Percentiles rank a stretch among this genome's conserved stretches.
phyloP scores from a whole-genome alignment of 768 basidiomycete species.

The Termitomyces sp. region DNA sequence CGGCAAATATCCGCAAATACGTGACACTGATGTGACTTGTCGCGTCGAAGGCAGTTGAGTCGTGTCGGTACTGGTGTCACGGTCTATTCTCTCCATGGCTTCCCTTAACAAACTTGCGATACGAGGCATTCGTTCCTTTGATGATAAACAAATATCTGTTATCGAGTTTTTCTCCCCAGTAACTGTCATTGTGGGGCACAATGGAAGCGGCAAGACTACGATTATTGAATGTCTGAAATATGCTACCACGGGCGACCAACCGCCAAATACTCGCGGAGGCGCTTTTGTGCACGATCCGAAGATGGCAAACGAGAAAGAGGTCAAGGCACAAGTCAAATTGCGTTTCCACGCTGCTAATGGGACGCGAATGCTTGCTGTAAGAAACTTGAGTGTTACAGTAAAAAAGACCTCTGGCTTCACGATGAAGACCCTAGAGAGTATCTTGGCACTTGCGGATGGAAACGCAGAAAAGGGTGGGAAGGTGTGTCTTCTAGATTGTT shows the following conservation, averaged over 20 bases:
- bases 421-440: slow-evolving; percentile 97
- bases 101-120: slow-evolving; percentile 90
- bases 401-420: slow-evolving; percentile 87
- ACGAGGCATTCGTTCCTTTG: slow-evolving; percentile 91
- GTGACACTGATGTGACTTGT: slow-evolving; percentile 11
- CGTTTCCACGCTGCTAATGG: slow-evolving; percentile 89
- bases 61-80: not conserved
- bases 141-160: slow-evolving; percentile 88
- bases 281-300: slow-evolving; percentile 99
- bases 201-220: slow-evolving; percentile 98
- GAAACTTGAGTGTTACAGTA: slow-evolving; percentile 87
- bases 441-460: slow-evolving; percentile 68
- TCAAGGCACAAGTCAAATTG: slow-evolving; percentile 96
- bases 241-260: slow-evolving; percentile 96
- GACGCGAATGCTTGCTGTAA: slow-evolving; percentile 83
- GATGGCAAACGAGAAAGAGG: slow-evolving; percentile 99
- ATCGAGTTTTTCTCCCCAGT: slow-evolving; percentile 98
- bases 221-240: slow-evolving; percentile 99
- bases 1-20: slow-evolving; percentile 4
- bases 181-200: slow-evolving; percentile 97
- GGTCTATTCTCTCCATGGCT: slow-evolving; percentile 47
- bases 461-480: slow-evolving; percentile 68
- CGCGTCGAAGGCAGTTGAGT: slow-evolving; percentile 3
- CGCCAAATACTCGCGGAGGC: slow-evolving; percentile 96
- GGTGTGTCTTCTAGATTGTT: slow-evolving; percentile 39